Evolutionary conservation across 805 yeast species (phyloP), one percentile per base, ranked within the genome.

Genomic region (Hemisphaericaspora nanyangensis): DNA sequence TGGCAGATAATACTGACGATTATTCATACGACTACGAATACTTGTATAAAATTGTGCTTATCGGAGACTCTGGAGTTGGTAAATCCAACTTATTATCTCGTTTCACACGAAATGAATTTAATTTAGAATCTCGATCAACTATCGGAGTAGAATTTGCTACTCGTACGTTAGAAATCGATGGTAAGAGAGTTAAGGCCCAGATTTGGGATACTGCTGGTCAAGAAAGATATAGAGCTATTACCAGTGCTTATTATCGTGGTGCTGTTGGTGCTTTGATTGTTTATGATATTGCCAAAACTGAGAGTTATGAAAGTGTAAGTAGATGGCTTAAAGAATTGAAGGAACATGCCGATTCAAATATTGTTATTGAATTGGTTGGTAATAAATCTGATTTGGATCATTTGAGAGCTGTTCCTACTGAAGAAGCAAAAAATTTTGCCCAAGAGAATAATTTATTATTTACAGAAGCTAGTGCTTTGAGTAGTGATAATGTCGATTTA

Each of bases 201-300:
- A 83, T 89, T 51, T 91, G 99, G 99, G 99, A 91, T 65, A 91
- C 99, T 27, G 99, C 99, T 2, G 99, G 99, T 45, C 99, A 91
- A 70, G 99, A 91, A 65, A 80, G 99, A 63, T 91, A 93, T 72
- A 80, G 99, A 54, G 98, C 99, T 32, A 91, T 91, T 62, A 93
- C 99, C 24, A 82, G 93, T 41, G 98, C 98, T 5, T 91, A 91
- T 68, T 91, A 91, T 63, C 78, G 99, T 60, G 99, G 98, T 30
- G 98, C 99, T 1, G 96, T 90, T 39, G 99, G 99, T 44, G 98
- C 98, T 4, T 74, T 91, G 54, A 84, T 91, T 42, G 95, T 91
- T 47, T 91, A 91, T 65, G 99, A 91, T 68, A 91, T 91, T 55
- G 80, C 96, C 44, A 91, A 91, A 70, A 77, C 90, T 11, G 89